phyloP scores from a whole-genome alignment of 2,329 filamentous ascomycete genomes.

The Beauveria varroae region DNA sequence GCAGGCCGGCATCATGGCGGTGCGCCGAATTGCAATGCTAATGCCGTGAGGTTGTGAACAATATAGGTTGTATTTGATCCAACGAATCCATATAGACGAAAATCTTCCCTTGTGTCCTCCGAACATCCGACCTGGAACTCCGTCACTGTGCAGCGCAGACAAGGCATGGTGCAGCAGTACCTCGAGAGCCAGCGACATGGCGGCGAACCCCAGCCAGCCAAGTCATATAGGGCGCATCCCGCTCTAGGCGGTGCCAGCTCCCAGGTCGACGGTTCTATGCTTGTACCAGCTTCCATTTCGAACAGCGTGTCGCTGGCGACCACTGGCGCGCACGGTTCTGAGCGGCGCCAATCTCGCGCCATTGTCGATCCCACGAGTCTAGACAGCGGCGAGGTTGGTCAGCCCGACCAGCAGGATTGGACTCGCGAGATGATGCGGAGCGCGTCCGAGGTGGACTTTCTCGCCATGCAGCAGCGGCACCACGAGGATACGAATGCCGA shows the following conservation, averaged over 20 bases:
- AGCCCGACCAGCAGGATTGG: slow-evolving; percentile 51
- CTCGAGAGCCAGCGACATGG: slow-evolving; percentile 47
- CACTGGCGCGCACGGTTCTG: slow-evolving; percentile 12
- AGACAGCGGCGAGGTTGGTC: slow-evolving; percentile 38
- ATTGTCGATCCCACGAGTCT: slow-evolving; percentile 34
- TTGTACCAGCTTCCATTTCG: slow-evolving; percentile 3
- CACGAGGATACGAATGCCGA: slow-evolving; percentile 14
- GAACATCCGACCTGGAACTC: slow-evolving; percentile 27
- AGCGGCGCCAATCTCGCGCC: slow-evolving; percentile 18
- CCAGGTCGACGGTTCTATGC: slow-evolving; percentile 13
- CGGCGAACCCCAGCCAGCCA: slow-evolving; percentile 18
- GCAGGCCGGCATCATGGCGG: not conserved
- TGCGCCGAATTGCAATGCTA: not conserved
- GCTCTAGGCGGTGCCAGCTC: slow-evolving; percentile 16
- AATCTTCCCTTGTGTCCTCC: slow-evolving; percentile 54
- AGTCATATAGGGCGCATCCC: slow-evolving; percentile 23
- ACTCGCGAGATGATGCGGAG: slow-evolving; percentile 38
- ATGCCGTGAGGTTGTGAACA: not conserved
- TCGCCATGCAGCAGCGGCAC: slow-evolving; percentile 10
- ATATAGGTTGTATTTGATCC: slow-evolving; percentile 56
- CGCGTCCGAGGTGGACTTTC: slow-evolving; percentile 33
- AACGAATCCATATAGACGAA: slow-evolving; percentile 53
- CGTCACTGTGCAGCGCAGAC: slow-evolving; percentile 33
- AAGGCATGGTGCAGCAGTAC: slow-evolving; percentile 59
- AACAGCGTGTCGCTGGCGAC: slow-evolving; percentile 18